A percentile compares a stretch with the other conserved stretches of the same genome.
phyloP scores from a whole-genome alignment of 2,329 filamentous ascomycete genomes.

The Leptographium procerum region DNA sequence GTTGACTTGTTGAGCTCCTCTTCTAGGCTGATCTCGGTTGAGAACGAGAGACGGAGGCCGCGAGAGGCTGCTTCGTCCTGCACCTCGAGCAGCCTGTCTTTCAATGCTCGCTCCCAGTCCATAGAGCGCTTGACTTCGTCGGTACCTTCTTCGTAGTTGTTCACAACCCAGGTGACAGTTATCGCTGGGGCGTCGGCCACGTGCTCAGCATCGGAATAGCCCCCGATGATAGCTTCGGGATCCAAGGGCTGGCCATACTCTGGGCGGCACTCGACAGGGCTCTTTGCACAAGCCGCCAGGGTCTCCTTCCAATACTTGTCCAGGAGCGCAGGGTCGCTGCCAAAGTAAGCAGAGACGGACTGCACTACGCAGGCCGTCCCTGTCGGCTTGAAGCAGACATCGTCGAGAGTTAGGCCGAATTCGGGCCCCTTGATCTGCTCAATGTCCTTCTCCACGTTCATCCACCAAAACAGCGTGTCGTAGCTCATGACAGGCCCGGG shows the following conservation, averaged over 20 bases:
- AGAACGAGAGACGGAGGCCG: constrained; percentile 84
- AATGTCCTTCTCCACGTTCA: constrained; percentile 73
- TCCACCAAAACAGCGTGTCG: constrained; percentile 88
- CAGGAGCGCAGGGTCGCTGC: constrained; percentile 50
- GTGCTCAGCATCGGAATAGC: constrained; percentile 53
- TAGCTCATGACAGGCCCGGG: constrained; percentile 74
- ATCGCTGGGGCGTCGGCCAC: constrained; percentile 67
- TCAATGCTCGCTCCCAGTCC: constrained; percentile 80
- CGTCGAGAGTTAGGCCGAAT: constrained; percentile 58
- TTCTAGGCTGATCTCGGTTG: constrained; percentile 87
- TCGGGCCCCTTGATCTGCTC: constrained; percentile 58
- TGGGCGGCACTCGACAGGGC: constrained; percentile 76
- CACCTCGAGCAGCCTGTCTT: constrained; percentile 60
- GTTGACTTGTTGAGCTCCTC: constrained; percentile 96
- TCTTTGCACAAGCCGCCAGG: constrained; percentile 61
- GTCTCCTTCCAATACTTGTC: constrained; percentile 61
- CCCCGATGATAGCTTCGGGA: constrained; percentile 75
- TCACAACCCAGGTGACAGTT: constrained; percentile 89
- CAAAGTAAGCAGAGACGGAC: constrained; percentile 83
- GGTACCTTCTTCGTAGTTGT: constrained; percentile 68
- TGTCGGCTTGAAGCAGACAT: constrained; percentile 91
- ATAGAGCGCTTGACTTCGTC: constrained; percentile 60
- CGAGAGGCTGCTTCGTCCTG: constrained; percentile 68
- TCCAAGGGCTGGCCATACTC: constrained; percentile 83
- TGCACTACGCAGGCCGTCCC: constrained; percentile 86